Percentiles rank a stretch among this genome's conserved stretches.
Evolutionary conservation across 495 filamentous ascomycete genomes (phyloP).

Genomic region (Talaromyces ruber): DNA sequence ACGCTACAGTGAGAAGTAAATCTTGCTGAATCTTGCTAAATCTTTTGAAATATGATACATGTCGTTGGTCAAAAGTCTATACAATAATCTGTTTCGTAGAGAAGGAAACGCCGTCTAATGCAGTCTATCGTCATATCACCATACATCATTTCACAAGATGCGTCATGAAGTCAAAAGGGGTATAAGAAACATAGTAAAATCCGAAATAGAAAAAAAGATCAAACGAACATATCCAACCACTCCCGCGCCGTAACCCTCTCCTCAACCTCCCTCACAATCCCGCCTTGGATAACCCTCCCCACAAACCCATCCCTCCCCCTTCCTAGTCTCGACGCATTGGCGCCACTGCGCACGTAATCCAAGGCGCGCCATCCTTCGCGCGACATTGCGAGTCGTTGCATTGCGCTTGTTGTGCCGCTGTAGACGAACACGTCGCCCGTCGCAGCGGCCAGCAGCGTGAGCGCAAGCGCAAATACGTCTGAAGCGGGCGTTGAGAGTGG

Average conservation of each 20-base stretch:
- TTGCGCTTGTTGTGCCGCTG: slow-evolving; percentile 31
- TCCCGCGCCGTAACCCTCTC: slow-evolving; percentile 25
- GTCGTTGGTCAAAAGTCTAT: neutral
- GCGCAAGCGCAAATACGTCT: slow-evolving; percentile 48
- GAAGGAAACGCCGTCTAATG: neutral
- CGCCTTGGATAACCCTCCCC: slow-evolving; percentile 30
- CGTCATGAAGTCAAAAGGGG: neutral
- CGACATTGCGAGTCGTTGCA: slow-evolving; percentile 38
- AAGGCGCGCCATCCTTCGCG: slow-evolving; percentile 38
- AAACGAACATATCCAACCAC: slow-evolving; percentile 20
- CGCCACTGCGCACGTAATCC: slow-evolving; percentile 32
- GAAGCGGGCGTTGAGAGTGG: slow-evolving; percentile 25
- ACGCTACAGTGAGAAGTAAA: neutral
- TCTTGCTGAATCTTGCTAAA: too few relatives aligned
- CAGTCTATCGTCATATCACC: neutral
- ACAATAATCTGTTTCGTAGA: neutral
- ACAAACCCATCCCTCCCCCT: slow-evolving; percentile 32
- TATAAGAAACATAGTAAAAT: neutral
- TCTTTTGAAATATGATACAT: neutral
- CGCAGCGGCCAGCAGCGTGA: slow-evolving; percentile 46
- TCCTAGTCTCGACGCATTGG: slow-evolving; percentile 26
- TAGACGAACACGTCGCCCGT: slow-evolving; percentile 47
- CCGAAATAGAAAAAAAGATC: neutral
- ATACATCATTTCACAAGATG: neutral
- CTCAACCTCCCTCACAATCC: slow-evolving; percentile 32